Evolutionary conservation across 768 basidiomycete genomes (phyloP).

Genomic region (Naematelia encephala): DNA sequence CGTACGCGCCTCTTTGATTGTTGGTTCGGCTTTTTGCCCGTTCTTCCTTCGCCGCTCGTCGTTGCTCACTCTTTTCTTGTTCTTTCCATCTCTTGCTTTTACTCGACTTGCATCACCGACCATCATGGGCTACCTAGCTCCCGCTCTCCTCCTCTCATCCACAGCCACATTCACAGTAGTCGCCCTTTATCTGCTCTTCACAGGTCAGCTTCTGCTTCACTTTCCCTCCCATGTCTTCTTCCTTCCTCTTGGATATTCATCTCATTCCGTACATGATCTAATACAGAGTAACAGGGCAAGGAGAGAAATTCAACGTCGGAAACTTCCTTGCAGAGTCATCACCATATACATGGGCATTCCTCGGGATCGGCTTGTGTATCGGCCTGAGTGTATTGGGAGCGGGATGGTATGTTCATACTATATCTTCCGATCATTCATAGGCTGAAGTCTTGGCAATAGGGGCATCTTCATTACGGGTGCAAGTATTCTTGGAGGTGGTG

Average conservation of each 20-base stretch:
- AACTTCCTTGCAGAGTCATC: slow-evolving; percentile 89
- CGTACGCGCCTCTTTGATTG: slow-evolving; percentile 2
- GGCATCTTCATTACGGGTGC: slow-evolving; percentile 95
- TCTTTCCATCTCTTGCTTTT: not conserved
- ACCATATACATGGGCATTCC: slow-evolving; percentile 87
- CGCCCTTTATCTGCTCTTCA: slow-evolving; percentile 83
- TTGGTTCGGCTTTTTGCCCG: not conserved
- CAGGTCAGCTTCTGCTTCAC: slow-evolving; percentile 58
- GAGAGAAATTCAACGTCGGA: slow-evolving; percentile 90
- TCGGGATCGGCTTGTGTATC: slow-evolving; percentile 87
- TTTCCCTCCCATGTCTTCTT: slow-evolving; percentile 1
- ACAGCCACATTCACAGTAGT: slow-evolving; percentile 55
- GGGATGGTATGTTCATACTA: slow-evolving; percentile 67
- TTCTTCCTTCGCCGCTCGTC: not conserved
- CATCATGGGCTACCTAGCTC: slow-evolving; percentile 48
- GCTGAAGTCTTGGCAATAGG: too few species aligned
- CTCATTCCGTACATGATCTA: not conserved
- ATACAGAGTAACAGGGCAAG: slow-evolving; percentile 60
- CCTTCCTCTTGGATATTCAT: slow-evolving; percentile 21
- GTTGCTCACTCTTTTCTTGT: slow-evolving; percentile 2
- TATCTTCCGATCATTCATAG: not conserved
- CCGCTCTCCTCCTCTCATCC: slow-evolving; percentile 30
- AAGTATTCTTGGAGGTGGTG: slow-evolving; percentile 95
- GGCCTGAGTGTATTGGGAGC: slow-evolving; percentile 91
- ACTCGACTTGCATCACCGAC: not conserved